A percentile compares a stretch with the other conserved stretches of the same genome.
Conservation (phyloP, 2,329 filamentous ascomycete species). For the Ascochyta lentis region DNA sequence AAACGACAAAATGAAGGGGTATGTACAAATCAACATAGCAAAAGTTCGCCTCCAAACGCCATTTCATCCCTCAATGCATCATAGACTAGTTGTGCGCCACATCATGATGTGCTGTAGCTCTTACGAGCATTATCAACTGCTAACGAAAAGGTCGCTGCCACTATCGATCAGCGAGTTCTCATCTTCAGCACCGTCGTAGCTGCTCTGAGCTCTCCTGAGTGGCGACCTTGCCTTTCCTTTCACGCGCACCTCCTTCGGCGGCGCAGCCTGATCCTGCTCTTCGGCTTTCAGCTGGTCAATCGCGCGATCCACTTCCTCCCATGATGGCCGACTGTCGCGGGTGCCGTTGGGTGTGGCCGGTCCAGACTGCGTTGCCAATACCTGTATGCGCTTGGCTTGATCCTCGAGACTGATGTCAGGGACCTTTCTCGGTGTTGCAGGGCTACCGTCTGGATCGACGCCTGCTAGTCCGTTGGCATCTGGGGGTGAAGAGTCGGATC, state of each 20-base stretch:
- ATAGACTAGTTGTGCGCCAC: neutral
- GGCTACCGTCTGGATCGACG: slow-evolving; percentile 13
- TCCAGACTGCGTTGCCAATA: slow-evolving; percentile 51
- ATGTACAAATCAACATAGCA: slow-evolving; percentile 7
- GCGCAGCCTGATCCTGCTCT: slow-evolving; percentile 24
- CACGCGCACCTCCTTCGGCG: slow-evolving; percentile 12
- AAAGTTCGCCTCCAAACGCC: slow-evolving; percentile 8
- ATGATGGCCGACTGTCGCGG: slow-evolving; percentile 46
- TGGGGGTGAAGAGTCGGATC: slow-evolving; percentile 16
- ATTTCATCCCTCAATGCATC: slow-evolving; percentile 7
- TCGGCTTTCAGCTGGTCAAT: slow-evolving; percentile 43
- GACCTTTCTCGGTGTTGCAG: slow-evolving; percentile 11
- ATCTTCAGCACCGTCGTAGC: slow-evolving; percentile 26
- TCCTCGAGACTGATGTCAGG: slow-evolving; percentile 25
- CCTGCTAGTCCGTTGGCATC: slow-evolving; percentile 24
- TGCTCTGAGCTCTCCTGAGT: slow-evolving; percentile 41
- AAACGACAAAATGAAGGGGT: neutral
- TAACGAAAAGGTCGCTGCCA: slow-evolving; percentile 18
- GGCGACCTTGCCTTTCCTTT: slow-evolving; percentile 38
- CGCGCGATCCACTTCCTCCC: slow-evolving; percentile 47
- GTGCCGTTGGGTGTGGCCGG: slow-evolving; percentile 54
- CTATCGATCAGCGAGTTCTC: slow-evolving; percentile 23
- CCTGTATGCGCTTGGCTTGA: slow-evolving; percentile 37
- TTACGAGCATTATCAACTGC: slow-evolving; percentile 7
- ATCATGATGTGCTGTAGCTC: neutral